phyloP scores from a whole-genome alignment of 257 asterid species.

The Lycium barbarum region DNA sequence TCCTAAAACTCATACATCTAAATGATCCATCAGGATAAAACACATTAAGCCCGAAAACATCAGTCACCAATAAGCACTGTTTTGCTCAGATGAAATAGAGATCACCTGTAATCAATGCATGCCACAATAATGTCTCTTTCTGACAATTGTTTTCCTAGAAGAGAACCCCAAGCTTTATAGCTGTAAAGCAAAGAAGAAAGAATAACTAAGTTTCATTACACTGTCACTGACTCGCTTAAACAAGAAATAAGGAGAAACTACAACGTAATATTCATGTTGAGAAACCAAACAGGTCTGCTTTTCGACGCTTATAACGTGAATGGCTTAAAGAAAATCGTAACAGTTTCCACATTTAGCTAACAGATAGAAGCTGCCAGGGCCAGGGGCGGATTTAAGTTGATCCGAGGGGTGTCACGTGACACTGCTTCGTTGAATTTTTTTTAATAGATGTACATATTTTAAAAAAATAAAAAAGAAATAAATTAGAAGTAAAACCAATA shows the following conservation, averaged over 20 bases:
- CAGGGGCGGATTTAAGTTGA: too few species aligned
- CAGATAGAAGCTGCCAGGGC: not conserved
- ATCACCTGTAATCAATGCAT: conserved; percentile 96
- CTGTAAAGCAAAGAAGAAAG: conserved; percentile 50
- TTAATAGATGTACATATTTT: too few species aligned
- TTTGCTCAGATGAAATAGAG: conserved; percentile 24
- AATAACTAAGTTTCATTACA: conserved; percentile 10
- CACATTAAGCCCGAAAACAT: not conserved
- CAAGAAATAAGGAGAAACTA: conserved; percentile 3
- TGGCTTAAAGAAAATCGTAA: not conserved
- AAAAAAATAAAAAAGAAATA: too few species aligned
- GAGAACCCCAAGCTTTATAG: conserved; percentile 99
- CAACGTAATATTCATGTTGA: not conserved
- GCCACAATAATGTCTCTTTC: conserved; percentile 96
- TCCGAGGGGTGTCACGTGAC: too few species aligned
- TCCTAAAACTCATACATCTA: not conserved
- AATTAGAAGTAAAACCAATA: too few species aligned
- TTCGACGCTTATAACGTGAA: not conserved
- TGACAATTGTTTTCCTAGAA: conserved; percentile 85
- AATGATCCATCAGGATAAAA: not conserved
- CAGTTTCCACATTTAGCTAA: not conserved
- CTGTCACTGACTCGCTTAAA: not conserved
- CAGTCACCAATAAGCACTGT: not conserved
- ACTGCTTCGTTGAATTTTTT: too few species aligned
- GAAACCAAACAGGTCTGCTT: not conserved